These are phyloP conservation scores for Solanum neorickii DNA, from an alignment of 257 asterid genomes.

Conservation along the genomic window DNA sequence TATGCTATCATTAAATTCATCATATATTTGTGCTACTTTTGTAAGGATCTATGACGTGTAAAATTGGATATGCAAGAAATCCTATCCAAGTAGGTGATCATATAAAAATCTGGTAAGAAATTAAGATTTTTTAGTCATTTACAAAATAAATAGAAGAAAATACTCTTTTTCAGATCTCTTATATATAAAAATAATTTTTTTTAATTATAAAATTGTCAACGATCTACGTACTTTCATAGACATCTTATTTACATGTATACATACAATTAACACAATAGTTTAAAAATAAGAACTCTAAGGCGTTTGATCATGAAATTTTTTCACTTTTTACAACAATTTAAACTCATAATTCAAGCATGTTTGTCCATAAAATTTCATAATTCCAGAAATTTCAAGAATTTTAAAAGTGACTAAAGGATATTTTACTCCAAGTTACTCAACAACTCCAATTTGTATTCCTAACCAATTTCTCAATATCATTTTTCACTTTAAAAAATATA, in stretches of 20 bases:
- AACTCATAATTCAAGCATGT: neutral
- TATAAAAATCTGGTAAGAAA: neutral
- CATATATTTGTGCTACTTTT: neutral
- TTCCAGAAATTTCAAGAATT: neutral
- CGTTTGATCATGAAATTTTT: too few relatives aligned
- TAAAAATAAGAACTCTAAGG: neutral
- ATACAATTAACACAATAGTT: neutral
- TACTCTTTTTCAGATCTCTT: too few relatives aligned
- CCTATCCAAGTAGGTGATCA: neutral
- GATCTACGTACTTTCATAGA: neutral
- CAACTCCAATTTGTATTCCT: too few relatives aligned
- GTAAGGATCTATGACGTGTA: neutral
- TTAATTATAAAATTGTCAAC: too few relatives aligned
- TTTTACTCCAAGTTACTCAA: neutral
- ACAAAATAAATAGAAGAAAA: too few relatives aligned
- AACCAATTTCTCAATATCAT: too few relatives aligned
- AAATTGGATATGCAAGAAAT: neutral
- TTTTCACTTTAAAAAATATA: too few relatives aligned
- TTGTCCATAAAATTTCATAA: neutral
- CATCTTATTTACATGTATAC: neutral
- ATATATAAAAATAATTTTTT: too few relatives aligned
- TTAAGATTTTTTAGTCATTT: too few relatives aligned
- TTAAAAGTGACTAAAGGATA: neutral
- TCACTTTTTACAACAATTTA: too few relatives aligned
- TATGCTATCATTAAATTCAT: neutral